phyloP scores from a whole-genome alignment of 2,329 filamentous ascomycete species.

The Paraconiothyrium brasiliense region DNA sequence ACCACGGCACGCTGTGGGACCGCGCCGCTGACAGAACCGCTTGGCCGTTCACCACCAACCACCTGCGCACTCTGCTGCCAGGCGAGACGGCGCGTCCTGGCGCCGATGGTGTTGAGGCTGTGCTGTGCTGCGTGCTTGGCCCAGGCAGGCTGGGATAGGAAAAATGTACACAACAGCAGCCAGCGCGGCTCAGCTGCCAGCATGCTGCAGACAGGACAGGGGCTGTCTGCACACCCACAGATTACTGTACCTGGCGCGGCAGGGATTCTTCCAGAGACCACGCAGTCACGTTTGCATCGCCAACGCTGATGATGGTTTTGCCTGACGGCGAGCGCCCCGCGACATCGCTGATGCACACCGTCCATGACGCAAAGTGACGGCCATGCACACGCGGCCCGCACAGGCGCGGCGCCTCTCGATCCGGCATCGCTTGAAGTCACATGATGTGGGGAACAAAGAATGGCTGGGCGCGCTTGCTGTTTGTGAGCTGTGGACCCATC shows the following conservation, averaged over 20 bases:
- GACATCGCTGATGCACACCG: background rate
- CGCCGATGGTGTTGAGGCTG: background rate
- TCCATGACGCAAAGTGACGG: background rate
- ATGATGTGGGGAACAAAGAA: conserved; percentile 1
- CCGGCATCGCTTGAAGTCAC: background rate
- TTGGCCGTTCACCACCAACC: background rate
- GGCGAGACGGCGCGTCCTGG: background rate
- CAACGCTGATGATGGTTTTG: background rate
- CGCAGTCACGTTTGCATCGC: background rate
- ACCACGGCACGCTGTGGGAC: background rate
- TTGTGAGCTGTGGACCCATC: background rate
- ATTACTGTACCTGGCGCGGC: background rate
- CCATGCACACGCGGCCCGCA: background rate
- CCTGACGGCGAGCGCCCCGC: background rate
- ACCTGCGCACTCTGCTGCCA: background rate
- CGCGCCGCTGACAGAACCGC: conserved; percentile 6
- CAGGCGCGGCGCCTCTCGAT: too few species aligned
- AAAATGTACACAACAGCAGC: background rate
- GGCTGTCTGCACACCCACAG: background rate
- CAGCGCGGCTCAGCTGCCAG: conserved; percentile 1
- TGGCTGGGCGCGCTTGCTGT: background rate
- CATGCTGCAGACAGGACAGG: conserved; percentile 1
- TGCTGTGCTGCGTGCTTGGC: conserved; percentile 5
- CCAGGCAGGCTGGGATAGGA: background rate
- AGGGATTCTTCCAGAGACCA: background rate